Conservation (phyloP, 768 basidiomycete species). For the Brasilioporus rufonigricans region DNA sequence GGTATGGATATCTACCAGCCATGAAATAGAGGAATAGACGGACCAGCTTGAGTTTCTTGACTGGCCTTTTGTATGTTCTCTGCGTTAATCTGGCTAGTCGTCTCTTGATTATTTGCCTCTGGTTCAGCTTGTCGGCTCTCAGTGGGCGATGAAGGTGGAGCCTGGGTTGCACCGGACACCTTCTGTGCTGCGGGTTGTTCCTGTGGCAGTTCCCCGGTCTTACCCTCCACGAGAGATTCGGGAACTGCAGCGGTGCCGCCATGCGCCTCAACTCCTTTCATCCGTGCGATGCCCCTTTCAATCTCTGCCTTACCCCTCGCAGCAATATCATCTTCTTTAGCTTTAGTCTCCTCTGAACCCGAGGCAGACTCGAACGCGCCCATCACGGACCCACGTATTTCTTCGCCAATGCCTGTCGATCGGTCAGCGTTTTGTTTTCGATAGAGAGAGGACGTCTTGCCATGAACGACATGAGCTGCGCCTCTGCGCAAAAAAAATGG, state of each 20-base stretch:
- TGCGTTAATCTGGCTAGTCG: not conserved
- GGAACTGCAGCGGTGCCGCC: not conserved
- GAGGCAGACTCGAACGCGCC: slow-evolving; percentile 38
- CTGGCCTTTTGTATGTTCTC: not conserved
- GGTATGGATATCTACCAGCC: too few species aligned
- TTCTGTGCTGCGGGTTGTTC: not conserved
- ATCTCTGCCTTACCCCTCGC: slow-evolving; percentile 39
- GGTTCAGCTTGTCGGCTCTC: not conserved
- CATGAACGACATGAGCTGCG: slow-evolving; percentile 36
- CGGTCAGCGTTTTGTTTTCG: not conserved
- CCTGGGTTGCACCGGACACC: not conserved
- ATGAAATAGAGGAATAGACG: not conserved
- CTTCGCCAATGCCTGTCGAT: slow-evolving; percentile 42
- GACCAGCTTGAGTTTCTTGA: slow-evolving; percentile 3
- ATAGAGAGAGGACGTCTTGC: slow-evolving; percentile 15
- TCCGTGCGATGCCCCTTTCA: slow-evolving; percentile 36
- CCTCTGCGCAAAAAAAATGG: too few species aligned
- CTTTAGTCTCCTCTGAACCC: slow-evolving; percentile 20
- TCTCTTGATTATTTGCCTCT: not conserved
- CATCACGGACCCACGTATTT: slow-evolving; percentile 41
- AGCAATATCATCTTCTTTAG: slow-evolving; percentile 36
- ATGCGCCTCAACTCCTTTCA: slow-evolving; percentile 17
- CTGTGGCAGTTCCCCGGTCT: not conserved
- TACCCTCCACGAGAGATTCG: not conserved
- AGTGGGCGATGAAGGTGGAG: not conserved